Base-by-base conservation (phyloP, 148 eudicot genomes). In the Gaultheria prostrata region DNA sequence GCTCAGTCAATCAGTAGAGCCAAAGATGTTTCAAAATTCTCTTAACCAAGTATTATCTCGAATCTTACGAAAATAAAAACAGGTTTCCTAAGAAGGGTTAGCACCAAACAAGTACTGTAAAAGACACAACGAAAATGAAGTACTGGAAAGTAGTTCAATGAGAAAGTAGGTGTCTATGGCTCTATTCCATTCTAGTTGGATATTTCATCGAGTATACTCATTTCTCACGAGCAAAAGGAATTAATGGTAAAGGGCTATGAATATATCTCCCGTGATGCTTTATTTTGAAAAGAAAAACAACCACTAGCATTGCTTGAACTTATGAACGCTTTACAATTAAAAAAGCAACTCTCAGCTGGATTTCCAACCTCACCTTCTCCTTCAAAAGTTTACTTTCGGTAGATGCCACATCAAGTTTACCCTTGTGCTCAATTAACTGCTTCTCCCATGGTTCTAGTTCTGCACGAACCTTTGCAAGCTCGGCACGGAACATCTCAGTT, bases 361-460 rank as follows among this genome's bases (percentile, higher is more conserved):
- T 51, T 72, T 76, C 63, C 79, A 56, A 51, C n/a, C 83, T 85
- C 76, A 94, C 99, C 98, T 97, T 97, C 82, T 94, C 95, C 84
- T 54, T 92, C 85, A 94, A 85, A 82, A 97, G 98, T 84, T 91
- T 91, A 57, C 57, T 89, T 85, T 97, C 99, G 26, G 92, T 87
- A 54, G 90, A 86, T 82, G 99, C 97, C 86, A 97, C 95, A 84
- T 94, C 97, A 87, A 97, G 92, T 81, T 97, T 93, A 39, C 98
- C 98, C 83, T 88, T 93, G 84, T 93, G 98, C 79, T 97, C 98
- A 88, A 97, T 97, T 83, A 96, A 82, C 71, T 97, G 94, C 67
- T 91, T 92, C 82, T 97, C 98, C 99, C 99, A 97, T 81, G 99
- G 99, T 84, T 94, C 94, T 78, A 97, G 83, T 87, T 97, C 93